phyloP scores from a whole-genome alignment of 495 filamentous ascomycete genomes.

The Penicillium lagena region DNA sequence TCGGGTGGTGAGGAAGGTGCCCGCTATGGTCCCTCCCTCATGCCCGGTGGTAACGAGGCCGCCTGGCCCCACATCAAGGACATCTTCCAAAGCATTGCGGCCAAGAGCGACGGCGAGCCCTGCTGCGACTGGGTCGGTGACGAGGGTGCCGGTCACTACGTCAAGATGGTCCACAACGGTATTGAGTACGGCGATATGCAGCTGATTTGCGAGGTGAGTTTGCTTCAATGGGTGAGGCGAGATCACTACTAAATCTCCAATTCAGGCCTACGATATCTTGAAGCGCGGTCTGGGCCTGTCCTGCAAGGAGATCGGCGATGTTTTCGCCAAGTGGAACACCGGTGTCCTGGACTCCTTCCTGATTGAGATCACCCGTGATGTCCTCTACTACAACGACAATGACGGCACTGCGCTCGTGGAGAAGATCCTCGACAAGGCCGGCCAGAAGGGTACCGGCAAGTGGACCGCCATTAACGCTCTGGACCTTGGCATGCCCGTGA shows the following conservation, averaged over 20 bases:
- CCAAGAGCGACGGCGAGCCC: conserved; percentile 91
- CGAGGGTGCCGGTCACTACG: conserved; percentile 97
- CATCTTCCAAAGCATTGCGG: conserved; percentile 94
- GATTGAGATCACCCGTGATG: conserved; percentile 96
- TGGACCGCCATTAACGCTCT: conserved; percentile 99
- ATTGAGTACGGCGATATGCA: conserved; percentile 99
- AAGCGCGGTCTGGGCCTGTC: conserved; percentile 86
- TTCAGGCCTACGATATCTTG: conserved; percentile 98
- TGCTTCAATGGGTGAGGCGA: neutral
- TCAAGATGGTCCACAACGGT: conserved; percentile 99
- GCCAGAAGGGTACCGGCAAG: conserved; percentile 99
- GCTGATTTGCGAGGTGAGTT: conserved; percentile 87
- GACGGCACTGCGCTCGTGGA: conserved; percentile 87
- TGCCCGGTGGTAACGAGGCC: conserved; percentile 97
- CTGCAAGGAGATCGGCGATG: conserved; percentile 90
- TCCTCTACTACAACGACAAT: conserved; percentile 94
- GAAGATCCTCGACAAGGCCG: conserved; percentile 98
- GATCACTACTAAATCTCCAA: neutral
- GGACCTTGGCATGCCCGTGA: conserved; percentile 98
- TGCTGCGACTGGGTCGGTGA: conserved; percentile 99
- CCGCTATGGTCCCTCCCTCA: conserved; percentile 91
- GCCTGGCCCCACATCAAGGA: conserved; percentile 99
- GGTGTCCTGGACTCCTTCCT: conserved; percentile 99
- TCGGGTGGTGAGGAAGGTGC: conserved; percentile 99
- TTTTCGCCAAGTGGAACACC: conserved; percentile 94